Conservation (phyloP, 179 eudicot genomes). For the Vitellaria paradoxa region DNA sequence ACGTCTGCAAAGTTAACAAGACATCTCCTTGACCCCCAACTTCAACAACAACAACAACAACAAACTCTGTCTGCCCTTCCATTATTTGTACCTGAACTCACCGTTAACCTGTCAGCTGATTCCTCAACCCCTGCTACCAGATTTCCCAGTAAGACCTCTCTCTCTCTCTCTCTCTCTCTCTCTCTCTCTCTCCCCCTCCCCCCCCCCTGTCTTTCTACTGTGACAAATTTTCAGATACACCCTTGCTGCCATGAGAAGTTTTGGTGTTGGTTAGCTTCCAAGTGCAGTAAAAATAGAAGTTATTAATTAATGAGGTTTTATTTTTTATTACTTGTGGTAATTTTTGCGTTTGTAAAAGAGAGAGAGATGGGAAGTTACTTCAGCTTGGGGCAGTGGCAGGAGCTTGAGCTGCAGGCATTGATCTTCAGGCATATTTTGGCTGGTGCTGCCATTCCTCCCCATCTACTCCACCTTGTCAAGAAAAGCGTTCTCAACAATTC, state of each 20-base stretch:
- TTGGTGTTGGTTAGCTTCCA: slow-evolving; percentile 5
- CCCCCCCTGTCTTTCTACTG: not conserved
- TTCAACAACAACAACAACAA: slow-evolving; percentile 16
- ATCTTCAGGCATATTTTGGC: slow-evolving; percentile 69
- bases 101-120: slow-evolving; percentile 31
- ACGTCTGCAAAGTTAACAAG: slow-evolving; percentile 51
- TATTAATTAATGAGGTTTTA: too few relatives aligned
- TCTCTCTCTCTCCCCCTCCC: not conserved
- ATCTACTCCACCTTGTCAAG: slow-evolving; percentile 66
- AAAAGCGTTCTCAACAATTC: slow-evolving; percentile 39
- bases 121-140: slow-evolving; percentile 29
- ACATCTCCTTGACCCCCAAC: slow-evolving; percentile 33
- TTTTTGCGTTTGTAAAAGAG: not conserved
- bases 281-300: not conserved
- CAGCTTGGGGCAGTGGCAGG: slow-evolving; percentile 78
- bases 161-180: not conserved
- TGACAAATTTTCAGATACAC: not conserved
- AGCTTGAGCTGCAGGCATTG: slow-evolving; percentile 74
- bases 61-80: slow-evolving; percentile 37
- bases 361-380: slow-evolving; percentile 49
- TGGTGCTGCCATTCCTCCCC: slow-evolving; percentile 68
- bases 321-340: slow-evolving; percentile 5
- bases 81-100: slow-evolving; percentile 51
- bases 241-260: not conserved
- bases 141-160: slow-evolving; percentile 35